Conservation (phyloP, 164 flowering plant genomes). For the Sextonia rubra region DNA sequence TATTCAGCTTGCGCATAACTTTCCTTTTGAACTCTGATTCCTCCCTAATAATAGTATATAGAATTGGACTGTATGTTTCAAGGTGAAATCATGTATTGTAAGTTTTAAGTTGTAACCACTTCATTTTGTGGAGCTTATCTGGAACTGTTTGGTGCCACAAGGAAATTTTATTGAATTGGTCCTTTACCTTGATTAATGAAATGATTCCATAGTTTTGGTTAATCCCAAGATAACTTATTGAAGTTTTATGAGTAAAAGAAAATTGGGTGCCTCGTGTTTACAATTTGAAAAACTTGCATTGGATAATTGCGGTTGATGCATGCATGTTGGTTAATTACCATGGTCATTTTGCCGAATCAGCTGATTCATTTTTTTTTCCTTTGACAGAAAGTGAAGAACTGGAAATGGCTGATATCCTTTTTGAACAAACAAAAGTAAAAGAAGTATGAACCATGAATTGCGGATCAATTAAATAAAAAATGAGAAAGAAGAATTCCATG, state of each 20-base stretch:
- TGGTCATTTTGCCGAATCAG: neutral
- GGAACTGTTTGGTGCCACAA: neutral
- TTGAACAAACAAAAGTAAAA: no score
- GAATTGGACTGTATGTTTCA: no score
- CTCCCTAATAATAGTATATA: no score
- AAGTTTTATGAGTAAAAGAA: no score
- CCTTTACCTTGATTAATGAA: no score
- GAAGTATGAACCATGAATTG: neutral
- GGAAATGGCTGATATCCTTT: neutral
- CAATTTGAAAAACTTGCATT: no score
- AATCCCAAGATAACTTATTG: no score
- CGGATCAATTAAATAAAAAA: neutral
- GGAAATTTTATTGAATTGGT: neutral
- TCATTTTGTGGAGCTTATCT: neutral
- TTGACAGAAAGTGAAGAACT: neutral
- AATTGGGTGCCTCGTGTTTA: no score
- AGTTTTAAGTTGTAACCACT: neutral
- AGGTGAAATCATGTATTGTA: no score
- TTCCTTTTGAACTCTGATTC: no score
- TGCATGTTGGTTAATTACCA: neutral
- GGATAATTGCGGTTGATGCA: neutral
- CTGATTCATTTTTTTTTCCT: neutral
- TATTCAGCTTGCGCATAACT: no score
- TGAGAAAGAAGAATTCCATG: neutral
- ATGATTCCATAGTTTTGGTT: no score